These are phyloP conservation scores for Orbilia blumenaviensis DNA, from an alignment of 2,329 filamentous ascomycete genomes.

Conservation along the genomic window DNA sequence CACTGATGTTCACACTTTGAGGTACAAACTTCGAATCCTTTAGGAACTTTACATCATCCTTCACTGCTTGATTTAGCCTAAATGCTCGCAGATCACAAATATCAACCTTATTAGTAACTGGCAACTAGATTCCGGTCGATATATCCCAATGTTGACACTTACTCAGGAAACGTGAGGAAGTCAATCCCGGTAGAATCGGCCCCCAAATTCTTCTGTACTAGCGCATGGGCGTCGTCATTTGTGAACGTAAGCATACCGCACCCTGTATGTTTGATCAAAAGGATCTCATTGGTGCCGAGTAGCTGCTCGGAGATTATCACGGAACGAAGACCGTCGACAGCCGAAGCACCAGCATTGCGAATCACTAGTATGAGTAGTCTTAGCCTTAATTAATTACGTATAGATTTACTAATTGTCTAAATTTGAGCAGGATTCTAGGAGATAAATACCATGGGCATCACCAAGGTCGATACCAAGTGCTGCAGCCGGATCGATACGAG, in stretches of 20 bases:
- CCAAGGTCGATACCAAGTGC: slow-evolving; percentile 77
- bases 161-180: slow-evolving; percentile 38
- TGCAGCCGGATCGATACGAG: slow-evolving; percentile 73
- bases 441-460: slow-evolving; percentile 70
- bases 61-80: slow-evolving; percentile 70
- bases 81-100: no score
- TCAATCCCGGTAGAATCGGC: slow-evolving; percentile 63
- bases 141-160: neutral
- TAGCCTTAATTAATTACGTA: neutral
- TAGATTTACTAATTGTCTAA: neutral
- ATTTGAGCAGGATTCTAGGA: slow-evolving; percentile 54
- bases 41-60: slow-evolving; percentile 72
- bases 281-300: slow-evolving; percentile 77
- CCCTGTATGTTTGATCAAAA: slow-evolving; percentile 73
- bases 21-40: slow-evolving; percentile 70
- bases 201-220: slow-evolving; percentile 71
- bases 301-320: slow-evolving; percentile 82
- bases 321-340: slow-evolving; percentile 75
- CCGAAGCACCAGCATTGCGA: slow-evolving; percentile 69
- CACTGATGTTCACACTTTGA: slow-evolving; percentile 70
- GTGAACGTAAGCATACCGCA: slow-evolving; percentile 77
- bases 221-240: slow-evolving; percentile 67
- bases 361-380: slow-evolving; percentile 40
- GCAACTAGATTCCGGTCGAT: no score
- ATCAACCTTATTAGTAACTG: slow-evolving; percentile 64